Base-by-base conservation (phyloP, 805 yeast genomes). In the Kodamaea laetipori region DNA sequence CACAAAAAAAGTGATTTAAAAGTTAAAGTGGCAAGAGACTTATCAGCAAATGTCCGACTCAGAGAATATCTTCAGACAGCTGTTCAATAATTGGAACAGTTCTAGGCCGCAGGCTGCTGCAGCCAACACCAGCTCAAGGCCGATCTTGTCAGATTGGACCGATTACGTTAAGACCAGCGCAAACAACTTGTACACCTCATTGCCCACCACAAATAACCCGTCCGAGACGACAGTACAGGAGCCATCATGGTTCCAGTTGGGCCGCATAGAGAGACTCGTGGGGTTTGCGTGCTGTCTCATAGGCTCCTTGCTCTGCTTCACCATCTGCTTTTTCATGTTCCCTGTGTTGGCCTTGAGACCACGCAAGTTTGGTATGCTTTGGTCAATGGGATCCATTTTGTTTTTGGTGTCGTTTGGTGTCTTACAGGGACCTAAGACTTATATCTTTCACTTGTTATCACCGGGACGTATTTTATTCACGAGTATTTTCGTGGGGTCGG, bases 261-360 rank as follows among this genome's bases (percentile, higher is more conserved):
- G 94, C 8, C 69, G 95, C 47, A 79, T 90, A 61, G 99, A 94
- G 59, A 70, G 96, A 41, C 66, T 90, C 19, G 60, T 88, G 19
- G 82, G 92, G 4, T 92, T 94, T 57, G 77, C 81, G 15, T 78
- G 85, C 42, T 87, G 95, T 54, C 67, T 94, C 3, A 72, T 78
- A 0, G 94, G 90, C 0, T 78, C 97, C 0, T 66, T 76, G n/a
- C 80, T 84, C 2, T 89, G 97, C 57, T 94, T 92, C 63, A 75
- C 82, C 9, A 63, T 92, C 19, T 87, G 97, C 51, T 78, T 92
- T 49, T 80, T 89, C 37, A 66, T 92, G 55, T 83, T 94, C 62
- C 99, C 99, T 0, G 90, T 92, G 11, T 69, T 94, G 50, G 90
- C 96, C 1, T 67, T 90, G 39, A 84, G 86, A 53, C 99, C 98